phyloP scores from a whole-genome alignment of 805 yeast genomes.

The Kodamaea neixiangensis region DNA sequence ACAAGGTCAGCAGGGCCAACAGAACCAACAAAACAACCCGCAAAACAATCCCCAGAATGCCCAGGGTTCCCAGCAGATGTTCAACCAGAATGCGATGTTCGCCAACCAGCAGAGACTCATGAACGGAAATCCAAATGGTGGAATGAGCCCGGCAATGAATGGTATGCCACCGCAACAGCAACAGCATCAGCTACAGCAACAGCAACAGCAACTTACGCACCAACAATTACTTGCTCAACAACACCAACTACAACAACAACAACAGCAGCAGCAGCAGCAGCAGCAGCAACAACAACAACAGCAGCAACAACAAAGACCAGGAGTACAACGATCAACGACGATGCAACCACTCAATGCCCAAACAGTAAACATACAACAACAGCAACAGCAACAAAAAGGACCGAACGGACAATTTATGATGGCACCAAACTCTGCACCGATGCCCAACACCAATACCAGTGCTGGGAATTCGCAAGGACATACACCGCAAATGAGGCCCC shows the following conservation, averaged over 20 bases:
- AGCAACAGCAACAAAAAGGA: conserved; percentile 8
- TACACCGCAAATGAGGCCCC: conserved; percentile 33
- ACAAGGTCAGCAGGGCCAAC: too few relatives aligned
- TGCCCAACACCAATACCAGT: conserved; percentile 16
- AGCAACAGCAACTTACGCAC: conserved; percentile 8
- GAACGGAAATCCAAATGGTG: conserved; percentile 7
- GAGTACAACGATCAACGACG: conserved; percentile 23
- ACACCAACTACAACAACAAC: conserved; percentile 7
- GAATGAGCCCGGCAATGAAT: conserved; percentile 9
- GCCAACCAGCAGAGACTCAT: conserved; percentile 9
- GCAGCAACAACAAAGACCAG: conserved; percentile 14
- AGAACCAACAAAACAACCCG: conserved; percentile 2
- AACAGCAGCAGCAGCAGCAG: conserved; percentile 13
- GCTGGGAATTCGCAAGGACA: conserved; percentile 27
- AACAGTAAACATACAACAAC: background rate
- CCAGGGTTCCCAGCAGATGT: background rate
- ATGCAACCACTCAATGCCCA: conserved; percentile 18
- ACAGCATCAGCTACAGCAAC: conserved; percentile 7
- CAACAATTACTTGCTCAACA: conserved; percentile 10
- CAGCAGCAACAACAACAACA: conserved; percentile 14
- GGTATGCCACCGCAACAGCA: conserved; percentile 6
- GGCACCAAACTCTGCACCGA: conserved; percentile 26
- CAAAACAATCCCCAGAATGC: background rate
- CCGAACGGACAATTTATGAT: conserved; percentile 15
- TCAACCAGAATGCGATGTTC: conserved; percentile 11